Evolutionary conservation across 78 protist genomes (phyloP), one percentile per base, ranked within the genome.

Genomic region (Chrysochromulina parva): DNA sequence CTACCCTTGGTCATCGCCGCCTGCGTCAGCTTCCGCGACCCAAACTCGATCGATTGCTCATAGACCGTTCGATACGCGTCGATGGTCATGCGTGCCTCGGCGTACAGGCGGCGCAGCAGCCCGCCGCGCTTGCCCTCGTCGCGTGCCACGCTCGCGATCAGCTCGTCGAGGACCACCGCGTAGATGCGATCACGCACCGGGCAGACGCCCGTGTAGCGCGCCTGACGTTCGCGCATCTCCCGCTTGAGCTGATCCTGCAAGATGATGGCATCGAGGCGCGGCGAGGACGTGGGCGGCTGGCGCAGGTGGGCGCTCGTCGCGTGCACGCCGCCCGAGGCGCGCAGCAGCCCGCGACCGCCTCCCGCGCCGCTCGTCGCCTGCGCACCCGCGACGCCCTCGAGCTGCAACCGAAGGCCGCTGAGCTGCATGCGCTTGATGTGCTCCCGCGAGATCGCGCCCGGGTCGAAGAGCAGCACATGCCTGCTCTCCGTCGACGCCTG

Each of bases 191-290:
- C 50, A 50, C 78, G 78, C 13, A 69, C 50, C n/a, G 78, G 78
- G 78, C 78, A 69, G 78, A 69, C 28, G 26, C 78, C 78, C 13
- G 78, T 69, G 4, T 11, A n/a, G 52, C 50, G 38, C 52, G 78
- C 78, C 48, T 69, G 78, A 13, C 78, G 50, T 19, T 69, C 78
- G 38, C 78, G 78, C 78, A 69, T 11, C 78, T 11, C 78, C n/a
- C 78, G 78, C 38, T 69, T 17, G 78, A 69, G 78, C 78, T 69
- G 78, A 11, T 69, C 78, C 78, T 69, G 38, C 52, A 69, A 50
- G 78, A n/a, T 28, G 78, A 69, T 69, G 14, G 78, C 78, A n/a
- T 69, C 78, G 52, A 69, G 78, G 14, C 78, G 78, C 38, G 78
- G 78, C 13, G 48, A 26, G 78, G 50, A n/a, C 24, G 48, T 69